Base-by-base conservation (phyloP, 2,329 filamentous ascomycete species). In the Aureobasidium sp. region DNA sequence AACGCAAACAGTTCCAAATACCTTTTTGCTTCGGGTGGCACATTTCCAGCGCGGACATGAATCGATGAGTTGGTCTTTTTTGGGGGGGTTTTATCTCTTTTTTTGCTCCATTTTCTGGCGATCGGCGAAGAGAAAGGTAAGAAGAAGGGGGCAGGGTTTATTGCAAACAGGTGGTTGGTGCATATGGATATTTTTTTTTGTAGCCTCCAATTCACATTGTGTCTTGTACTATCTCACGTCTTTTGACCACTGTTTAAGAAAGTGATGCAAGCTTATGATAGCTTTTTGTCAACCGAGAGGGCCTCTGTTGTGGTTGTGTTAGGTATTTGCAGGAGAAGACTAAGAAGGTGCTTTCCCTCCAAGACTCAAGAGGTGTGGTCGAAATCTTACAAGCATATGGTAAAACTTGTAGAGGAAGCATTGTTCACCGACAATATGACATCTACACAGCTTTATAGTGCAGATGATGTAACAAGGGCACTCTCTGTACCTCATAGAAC, bases 101-200 rank as follows among this genome's bases (percentile, higher is more conserved):
- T 50, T 37, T 10, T 25, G 9, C 31, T 23, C 13, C 8, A 25
- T 53, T 29, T 40, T 10, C 11, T n/a, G 47, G 47, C 47, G 49
- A 40, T 19, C 17, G 35, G 33, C 49, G 29, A 53, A 51, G 13
- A 23, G 23, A 23, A 19, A 19, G 49, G 49, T 40, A 19, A 17
- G 10, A 27, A 40, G 40, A 9, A 7, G 19, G 17, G 35, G 49
- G 49, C 49, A 53, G 49, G 49, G 19, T 53, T 37, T 53, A 27
- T 23, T 53, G 27, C 49, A 40, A 29, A 23, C 33, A n/a, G 19
- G n/a, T 27, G 49, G 49, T 35, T n/a, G n/a, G n/a, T n/a, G 49
- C 23, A 53, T 19, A 53, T 53, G 49, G 49, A 53, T 53, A 53
- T 53, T 9, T 29, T 50, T 51, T 53, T 46, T n/a, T n/a, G 37